These are phyloP conservation scores for Umbelopsis vinacea DNA, from an alignment of 192 early-diverging fungal genomes.

Conservation along the genomic window DNA sequence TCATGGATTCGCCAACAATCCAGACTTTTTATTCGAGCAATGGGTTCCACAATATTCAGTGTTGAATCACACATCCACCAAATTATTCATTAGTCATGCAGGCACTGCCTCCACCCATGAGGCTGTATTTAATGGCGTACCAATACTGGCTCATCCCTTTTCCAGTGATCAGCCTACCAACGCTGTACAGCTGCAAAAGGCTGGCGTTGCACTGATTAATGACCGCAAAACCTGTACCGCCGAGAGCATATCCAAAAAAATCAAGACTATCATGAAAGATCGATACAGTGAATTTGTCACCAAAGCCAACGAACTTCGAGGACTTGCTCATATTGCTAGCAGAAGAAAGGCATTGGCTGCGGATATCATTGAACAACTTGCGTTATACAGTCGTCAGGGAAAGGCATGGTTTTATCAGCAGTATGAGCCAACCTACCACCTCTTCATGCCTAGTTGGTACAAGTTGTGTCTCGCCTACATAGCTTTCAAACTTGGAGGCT, in stretches of 20 bases:
- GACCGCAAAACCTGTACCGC: neutral
- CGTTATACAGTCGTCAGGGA: neutral
- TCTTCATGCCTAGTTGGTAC: neutral
- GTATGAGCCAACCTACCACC: neutral
- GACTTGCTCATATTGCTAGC: neutral
- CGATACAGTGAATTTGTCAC: neutral
- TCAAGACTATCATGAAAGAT: neutral
- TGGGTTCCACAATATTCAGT: slow-evolving; percentile 27
- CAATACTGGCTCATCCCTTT: slow-evolving; percentile 28
- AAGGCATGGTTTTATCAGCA: neutral
- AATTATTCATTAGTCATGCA: slow-evolving; percentile 26
- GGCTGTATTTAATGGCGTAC: slow-evolving; percentile 27
- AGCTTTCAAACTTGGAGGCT: neutral
- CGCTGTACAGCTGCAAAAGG: neutral
- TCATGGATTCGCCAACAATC: neutral
- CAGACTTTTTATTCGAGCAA: slow-evolving; percentile 14
- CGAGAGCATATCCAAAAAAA: neutral
- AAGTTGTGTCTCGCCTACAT: neutral
- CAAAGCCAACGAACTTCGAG: neutral
- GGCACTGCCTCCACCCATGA: slow-evolving; percentile 27
- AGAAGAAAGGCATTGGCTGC: neutral
- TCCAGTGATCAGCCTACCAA: slow-evolving; percentile 23
- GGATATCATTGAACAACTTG: neutral
- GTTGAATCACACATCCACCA: slow-evolving; percentile 26
- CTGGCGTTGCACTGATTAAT: neutral